Base-by-base conservation (phyloP, 75 land plant genomes). In the Selaginella tamariscina region DNA sequence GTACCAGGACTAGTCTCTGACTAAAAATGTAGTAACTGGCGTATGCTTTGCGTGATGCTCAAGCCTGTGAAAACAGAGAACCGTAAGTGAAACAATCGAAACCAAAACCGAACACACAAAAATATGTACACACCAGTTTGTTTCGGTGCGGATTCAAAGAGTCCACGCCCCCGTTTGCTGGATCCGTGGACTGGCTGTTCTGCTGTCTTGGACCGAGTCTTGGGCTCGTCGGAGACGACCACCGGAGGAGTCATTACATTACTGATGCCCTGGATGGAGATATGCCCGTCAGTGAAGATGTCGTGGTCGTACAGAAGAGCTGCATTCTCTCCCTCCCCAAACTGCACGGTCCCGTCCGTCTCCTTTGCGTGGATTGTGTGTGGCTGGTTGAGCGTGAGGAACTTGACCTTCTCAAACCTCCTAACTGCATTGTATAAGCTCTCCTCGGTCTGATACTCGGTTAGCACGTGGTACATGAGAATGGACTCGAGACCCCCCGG, bases 381-480 rank as follows among this genome's bases (percentile, higher is more conserved):
- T 23, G 62, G 26, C 21, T 27, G 23, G 9, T 23, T 8, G 8
- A 59, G 62, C 21, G 62, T 59, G 23, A 23, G 24, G 26, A 59
- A 59, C 26, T 21, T 59, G 8, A 59, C 62, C 62, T 59, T 21
- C 62, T 27, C 62, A 59, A 23, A 26, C 21, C 27, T 59, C 23
- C 62, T 59, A 5, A 59, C 62, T 23, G 26, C 21, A n/a, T 59
- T 21, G 26, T 59, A 59, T 5, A 59, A n/a, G n/a, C 62, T 59
- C 26, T 59, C 62, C 62, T 59, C 62, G 23, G 62, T 59, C 62
- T 59, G 62, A n/a, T 59, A 59, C 62, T 59, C 62, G 18, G 62
- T 21, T 2, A 59, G 23, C 9, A 59, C 26, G 21, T 59, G 62
- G 26, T 59, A 59, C 27, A 26, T 59, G 23, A 59, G 26, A 59